Evolutionary conservation across 495 filamentous ascomycete species (phyloP), one percentile per base, ranked within the genome.

Genomic region (Extremus antarcticus): DNA sequence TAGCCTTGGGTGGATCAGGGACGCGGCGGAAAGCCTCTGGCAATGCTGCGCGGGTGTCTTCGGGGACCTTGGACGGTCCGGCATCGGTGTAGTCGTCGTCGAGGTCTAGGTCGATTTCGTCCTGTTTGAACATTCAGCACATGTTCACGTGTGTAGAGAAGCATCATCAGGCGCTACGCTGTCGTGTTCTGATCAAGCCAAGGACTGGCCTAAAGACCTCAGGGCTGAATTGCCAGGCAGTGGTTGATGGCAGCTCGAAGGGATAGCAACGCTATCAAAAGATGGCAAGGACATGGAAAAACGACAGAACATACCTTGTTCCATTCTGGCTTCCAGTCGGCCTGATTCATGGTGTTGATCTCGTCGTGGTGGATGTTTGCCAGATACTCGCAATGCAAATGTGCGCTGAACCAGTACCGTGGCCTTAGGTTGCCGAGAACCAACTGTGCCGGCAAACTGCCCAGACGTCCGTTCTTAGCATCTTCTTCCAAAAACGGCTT

Each of bases 391-490:
- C 84, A 81, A 68, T 98, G 92, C 65, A 96, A 57, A 68, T 98
- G 92, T 1, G 90, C 92, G 9, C 90, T 87, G 68, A 97, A 95
- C 92, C 92, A 98, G 64, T 88, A 86, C 0, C 76, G 71, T 2
- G 92, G 92, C 29, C 87, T 76, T 38, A 97, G 70, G 25, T 87
- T 76, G 63, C 92, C 81, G 63, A 97, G 76, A 4, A 94, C 82
- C 43, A 85, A 79, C 58, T 74, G 76, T 0, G 88, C 90, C 0
- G 92, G 90, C 3, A 74, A 67, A 55, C 78, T 96, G 0, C 92
- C 92, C 4, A 98, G 70, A 29, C 65, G 78, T 0, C 89, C 88
- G 35, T 77, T 74, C 24, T 70, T 66, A 1, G 89, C 90, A 65
- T 98, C 92, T 21, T 75, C 66, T 53, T 78, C 70, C 53, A 98